Evolutionary conservation across 2,329 filamentous ascomycete genomes (phyloP), one percentile per base, ranked within the genome.

Genomic region (Fusarium sp.): DNA sequence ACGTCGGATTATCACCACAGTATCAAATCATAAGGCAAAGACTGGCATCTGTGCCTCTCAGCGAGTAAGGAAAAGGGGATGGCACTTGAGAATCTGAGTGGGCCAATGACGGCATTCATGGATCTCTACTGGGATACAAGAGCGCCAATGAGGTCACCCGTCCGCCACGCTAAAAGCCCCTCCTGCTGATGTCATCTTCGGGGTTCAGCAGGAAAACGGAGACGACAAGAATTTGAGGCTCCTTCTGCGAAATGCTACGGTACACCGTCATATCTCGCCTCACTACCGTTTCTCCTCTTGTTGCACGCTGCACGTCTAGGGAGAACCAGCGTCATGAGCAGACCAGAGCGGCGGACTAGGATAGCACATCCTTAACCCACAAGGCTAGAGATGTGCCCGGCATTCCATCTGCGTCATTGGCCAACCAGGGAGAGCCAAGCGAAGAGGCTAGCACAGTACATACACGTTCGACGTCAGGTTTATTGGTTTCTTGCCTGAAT

Each of bases 141-240:
- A 43, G 61, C 68, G 66, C 70, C 67, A 71, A 66, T 74, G 72
- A 74, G 64, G 70, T 74, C 72, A 74, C 70, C 47, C 38, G 33
- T 31, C 65, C 52, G 57, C 70, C 65, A 59, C 67, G 46, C 54
- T 58, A 56, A 54, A 24, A 53, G 42, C 34, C 43, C 44, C 50
- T 43, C 45, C 45, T 69, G 49, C 69, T 74, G 72, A 74, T 75
- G 72, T 74, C 72, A 74, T 58, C 39, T 26, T 40, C 26, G 56
- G 28, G 43, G 59, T 26, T 53, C 46, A 49, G 24, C 50, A 46
- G 52, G 33, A 49, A 50, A 39, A 63, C 60, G 66, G 66, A 62
- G 51, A 38, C 21, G 9, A 51, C 40, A 17, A 56, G 34, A 43
- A 43, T 39, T 38, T 47, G 47, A 44, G 55, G 39, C 55, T 52